phyloP scores from a whole-genome alignment of 805 yeast genomes.

The Hanseniaspora lindneri region DNA sequence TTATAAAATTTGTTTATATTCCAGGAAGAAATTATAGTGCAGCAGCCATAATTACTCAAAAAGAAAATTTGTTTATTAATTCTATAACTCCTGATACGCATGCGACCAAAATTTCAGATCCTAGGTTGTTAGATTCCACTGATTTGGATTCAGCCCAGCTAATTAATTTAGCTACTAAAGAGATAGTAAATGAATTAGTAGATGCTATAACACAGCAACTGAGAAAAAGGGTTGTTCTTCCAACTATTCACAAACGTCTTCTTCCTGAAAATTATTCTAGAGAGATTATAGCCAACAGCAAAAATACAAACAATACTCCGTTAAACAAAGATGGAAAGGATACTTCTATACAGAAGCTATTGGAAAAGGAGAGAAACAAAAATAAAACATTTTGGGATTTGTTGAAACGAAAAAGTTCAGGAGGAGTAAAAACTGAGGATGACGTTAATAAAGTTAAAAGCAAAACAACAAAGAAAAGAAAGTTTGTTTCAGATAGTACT shows the following conservation, averaged over 20 bases:
- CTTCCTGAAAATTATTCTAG: conserved; percentile 12
- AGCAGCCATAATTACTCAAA: neutral
- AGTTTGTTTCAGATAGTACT: no score
- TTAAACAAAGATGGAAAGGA: neutral
- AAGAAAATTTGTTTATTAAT: neutral
- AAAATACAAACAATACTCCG: neutral
- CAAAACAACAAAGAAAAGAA: conserved; percentile 9
- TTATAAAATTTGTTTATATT: conserved; percentile 46
- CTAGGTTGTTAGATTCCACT: neutral
- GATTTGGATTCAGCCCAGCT: neutral
- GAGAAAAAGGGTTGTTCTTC: conserved; percentile 9
- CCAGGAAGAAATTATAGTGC: conserved; percentile 15
- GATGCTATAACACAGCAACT: conserved; percentile 1
- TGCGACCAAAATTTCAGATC: neutral
- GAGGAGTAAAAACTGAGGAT: neutral
- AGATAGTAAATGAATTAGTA: conserved; percentile 2
- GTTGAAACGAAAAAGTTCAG: neutral
- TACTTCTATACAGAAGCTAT: neutral
- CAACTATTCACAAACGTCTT: conserved; percentile 2
- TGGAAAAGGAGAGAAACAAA: neutral
- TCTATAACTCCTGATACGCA: neutral
- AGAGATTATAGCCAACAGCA: conserved; percentile 12
- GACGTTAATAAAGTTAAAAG: neutral
- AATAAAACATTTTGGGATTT: conserved; percentile 15
- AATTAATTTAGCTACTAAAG: neutral